A percentile compares a stretch with the other conserved stretches of the same genome.
Conservation (phyloP, 2,329 filamentous ascomycete species). For the Fonsecaea nubica region DNA sequence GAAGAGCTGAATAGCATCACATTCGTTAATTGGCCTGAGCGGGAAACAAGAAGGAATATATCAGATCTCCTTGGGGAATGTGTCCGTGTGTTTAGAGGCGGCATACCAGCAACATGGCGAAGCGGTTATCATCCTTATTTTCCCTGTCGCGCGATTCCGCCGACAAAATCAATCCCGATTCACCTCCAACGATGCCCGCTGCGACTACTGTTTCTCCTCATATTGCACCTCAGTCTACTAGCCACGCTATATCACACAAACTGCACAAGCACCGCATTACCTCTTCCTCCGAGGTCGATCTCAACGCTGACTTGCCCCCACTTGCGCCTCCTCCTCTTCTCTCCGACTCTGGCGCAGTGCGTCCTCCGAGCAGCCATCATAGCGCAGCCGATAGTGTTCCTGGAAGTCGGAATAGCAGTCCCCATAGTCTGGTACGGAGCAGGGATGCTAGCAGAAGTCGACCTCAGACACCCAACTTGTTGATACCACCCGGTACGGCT, state of each 20-base stretch:
- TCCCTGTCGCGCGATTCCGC: conserved; percentile 36
- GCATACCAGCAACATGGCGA: conserved; percentile 19
- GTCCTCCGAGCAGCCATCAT: conserved; percentile 46
- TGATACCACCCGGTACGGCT: conserved; percentile 25
- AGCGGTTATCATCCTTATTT: conserved; percentile 38
- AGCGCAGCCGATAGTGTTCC: conserved; percentile 43
- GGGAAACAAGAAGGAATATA: background rate
- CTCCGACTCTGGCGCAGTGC: conserved; percentile 45
- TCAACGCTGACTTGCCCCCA: conserved; percentile 33
- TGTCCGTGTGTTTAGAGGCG: background rate
- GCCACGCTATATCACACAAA: conserved; percentile 17
- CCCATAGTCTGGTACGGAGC: conserved; percentile 28
- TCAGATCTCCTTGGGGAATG: background rate
- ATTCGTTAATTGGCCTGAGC: background rate
- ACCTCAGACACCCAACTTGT: conserved; percentile 37
- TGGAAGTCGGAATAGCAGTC: conserved; percentile 44
- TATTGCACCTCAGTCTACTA: conserved; percentile 19
- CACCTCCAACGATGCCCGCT: background rate
- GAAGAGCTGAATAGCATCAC: background rate
- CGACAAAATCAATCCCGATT: background rate
- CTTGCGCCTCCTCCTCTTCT: conserved; percentile 52
- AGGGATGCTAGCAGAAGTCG: conserved; percentile 37
- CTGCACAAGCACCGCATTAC: conserved; percentile 33
- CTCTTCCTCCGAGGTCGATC: conserved; percentile 32
- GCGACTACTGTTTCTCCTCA: conserved; percentile 5